Conservation (phyloP, 1,139 yeast species). For the Taphrina sp. region DNA sequence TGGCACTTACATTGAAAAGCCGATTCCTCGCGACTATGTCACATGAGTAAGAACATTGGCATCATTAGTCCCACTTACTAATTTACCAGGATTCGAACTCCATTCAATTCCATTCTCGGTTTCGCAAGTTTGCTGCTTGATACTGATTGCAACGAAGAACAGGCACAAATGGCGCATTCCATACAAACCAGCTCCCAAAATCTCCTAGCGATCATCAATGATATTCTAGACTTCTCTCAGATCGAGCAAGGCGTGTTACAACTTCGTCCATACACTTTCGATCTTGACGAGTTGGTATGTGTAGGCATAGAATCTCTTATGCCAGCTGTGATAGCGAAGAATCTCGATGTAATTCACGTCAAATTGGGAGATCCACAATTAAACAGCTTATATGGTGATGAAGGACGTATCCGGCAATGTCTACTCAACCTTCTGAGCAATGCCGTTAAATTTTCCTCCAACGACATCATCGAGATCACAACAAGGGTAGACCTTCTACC, state of each 20-base stretch:
- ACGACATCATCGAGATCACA: neutral
- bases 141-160: constrained; percentile 82
- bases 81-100: constrained; percentile 88
- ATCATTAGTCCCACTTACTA: too few species aligned
- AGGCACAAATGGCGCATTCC: constrained; percentile 82
- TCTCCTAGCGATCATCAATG: constrained; percentile 77
- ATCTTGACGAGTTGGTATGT: constrained; percentile 77
- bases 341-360: constrained; percentile 72
- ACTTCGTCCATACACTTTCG: constrained; percentile 80
- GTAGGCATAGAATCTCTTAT: constrained; percentile 85
- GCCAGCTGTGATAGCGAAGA: constrained; percentile 82
- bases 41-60: too few species aligned
- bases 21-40: constrained; percentile 90
- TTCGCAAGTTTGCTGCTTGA: constrained; percentile 87
- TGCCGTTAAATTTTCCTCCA: constrained; percentile 71
- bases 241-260: constrained; percentile 92
- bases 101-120: constrained; percentile 88
- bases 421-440: constrained; percentile 80
- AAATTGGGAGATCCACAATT: constrained; percentile 86
- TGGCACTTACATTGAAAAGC: constrained; percentile 83
- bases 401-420: constrained; percentile 80
- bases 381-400: constrained; percentile 79
- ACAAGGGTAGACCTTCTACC: constrained; percentile 51
- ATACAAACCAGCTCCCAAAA: constrained; percentile 85
- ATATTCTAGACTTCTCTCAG: constrained; percentile 83